Percentiles rank a stretch among this genome's conserved stretches.
Conservation (phyloP, 2,329 filamentous ascomycete species). For the Penicillium sclerotigenum region DNA sequence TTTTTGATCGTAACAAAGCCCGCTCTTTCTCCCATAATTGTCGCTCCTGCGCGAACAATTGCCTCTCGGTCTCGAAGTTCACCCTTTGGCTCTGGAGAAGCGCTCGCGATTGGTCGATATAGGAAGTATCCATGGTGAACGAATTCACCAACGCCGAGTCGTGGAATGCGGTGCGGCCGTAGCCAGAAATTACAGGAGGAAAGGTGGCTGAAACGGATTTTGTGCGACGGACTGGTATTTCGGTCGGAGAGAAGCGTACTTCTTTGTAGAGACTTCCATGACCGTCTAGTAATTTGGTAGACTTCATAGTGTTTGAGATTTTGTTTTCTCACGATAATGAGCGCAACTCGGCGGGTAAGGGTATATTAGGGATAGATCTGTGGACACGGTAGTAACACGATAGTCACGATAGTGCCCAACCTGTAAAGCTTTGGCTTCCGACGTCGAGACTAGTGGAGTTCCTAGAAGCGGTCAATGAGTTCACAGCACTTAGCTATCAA, state of each 20-base stretch:
- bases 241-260: conserved; percentile 42
- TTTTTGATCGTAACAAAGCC: conserved; percentile 40
- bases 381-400: neutral
- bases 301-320: conserved; percentile 24
- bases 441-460: neutral
- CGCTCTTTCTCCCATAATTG: conserved; percentile 46
- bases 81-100: conserved; percentile 39
- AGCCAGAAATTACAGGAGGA: conserved; percentile 29
- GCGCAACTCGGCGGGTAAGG: neutral
- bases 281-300: conserved; percentile 29
- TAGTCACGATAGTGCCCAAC: conserved; percentile 1
- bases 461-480: conserved; percentile 3
- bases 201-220: conserved; percentile 40
- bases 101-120: conserved; percentile 43
- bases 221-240: conserved; percentile 36
- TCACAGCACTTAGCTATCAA: neutral
- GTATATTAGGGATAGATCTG: neutral
- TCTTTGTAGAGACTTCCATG: conserved; percentile 41
- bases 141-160: conserved; percentile 14
- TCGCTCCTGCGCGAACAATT: conserved; percentile 43
- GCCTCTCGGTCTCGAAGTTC: conserved; percentile 41
- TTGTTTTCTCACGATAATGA: conserved; percentile 1
- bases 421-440: neutral
- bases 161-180: conserved; percentile 20
- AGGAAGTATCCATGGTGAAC: conserved; percentile 33